Evolutionary conservation across 2,329 filamentous ascomycete species (phyloP), one percentile per base, ranked within the genome.

Genomic region (Aureobasidium musti): DNA sequence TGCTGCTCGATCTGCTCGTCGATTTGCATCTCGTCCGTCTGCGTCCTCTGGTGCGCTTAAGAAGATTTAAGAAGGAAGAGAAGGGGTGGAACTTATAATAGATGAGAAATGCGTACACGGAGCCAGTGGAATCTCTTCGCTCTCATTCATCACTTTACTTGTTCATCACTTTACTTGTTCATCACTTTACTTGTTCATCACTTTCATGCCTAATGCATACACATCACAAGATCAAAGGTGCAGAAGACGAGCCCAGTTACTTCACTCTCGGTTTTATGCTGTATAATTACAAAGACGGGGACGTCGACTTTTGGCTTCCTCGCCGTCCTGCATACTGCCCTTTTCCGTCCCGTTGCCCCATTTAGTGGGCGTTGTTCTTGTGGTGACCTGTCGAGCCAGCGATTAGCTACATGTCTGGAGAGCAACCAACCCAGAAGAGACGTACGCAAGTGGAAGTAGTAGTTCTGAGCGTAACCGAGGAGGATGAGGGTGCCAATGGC

Each of bases 371-470:
- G 82, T 99, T 96, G 90, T 99, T 98, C 91, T 99, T 99, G 91
- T 98, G 94, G 88, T 99, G 94, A 76, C 95, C 95, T 99, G 74
- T 21, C 45, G 17, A 65, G 63, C 53, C 68, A 52, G 65, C 66
- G 72, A 37, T 71, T 45, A 64, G 61, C 61, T 35, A 35, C 70
- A 77, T 70, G 74, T 69, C 69, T 43, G 54, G 49, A 47, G 23
- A 45, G 47, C 10, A 63, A 63, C 43, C 63, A 23, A 13, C 65
- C 88, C 47, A 37, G 37, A 23, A 14, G 23, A 19, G 49, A 64
- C 91, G 82, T 89, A 99, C 95, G 92, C 77, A 99, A 87, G 83
- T 99, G 96, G 91, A 96, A 98, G 87, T 99, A 98, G 89, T 99
- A 99, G 84, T 97, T 93, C 84, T 98, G 92, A 75, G 90, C 91